Evolutionary conservation across 2,329 filamentous ascomycete species (phyloP).

Genomic region (Colletotrichum sp.): DNA sequence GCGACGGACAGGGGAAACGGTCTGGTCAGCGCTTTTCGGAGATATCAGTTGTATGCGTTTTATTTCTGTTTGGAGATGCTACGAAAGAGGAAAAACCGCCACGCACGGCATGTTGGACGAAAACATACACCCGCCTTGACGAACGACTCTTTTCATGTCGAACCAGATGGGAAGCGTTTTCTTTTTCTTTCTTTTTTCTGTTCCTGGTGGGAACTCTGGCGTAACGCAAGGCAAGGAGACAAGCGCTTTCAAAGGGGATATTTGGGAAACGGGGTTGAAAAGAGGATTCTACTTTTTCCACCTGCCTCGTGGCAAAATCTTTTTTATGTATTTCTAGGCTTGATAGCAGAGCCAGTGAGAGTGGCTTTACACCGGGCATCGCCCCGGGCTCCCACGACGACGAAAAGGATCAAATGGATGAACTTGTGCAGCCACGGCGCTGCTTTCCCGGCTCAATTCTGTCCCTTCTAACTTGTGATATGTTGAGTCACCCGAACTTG

Average conservation of each 20-base stretch:
- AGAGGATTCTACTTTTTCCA: not conserved
- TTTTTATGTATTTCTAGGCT: slow-evolving; percentile 19
- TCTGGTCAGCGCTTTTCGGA: not conserved
- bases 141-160: not conserved
- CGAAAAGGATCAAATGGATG: slow-evolving; percentile 15
- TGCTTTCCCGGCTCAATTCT: not conserved
- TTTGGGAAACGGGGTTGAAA: slow-evolving; percentile 1
- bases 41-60: not conserved
- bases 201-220: not conserved
- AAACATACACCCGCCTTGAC: not conserved
- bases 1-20: slow-evolving; percentile 2
- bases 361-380: not conserved
- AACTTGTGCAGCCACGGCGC: not conserved
- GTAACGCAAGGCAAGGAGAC: not conserved
- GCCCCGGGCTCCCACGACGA: slow-evolving; percentile 5
- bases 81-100: not conserved
- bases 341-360: not conserved
- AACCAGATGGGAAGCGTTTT: not conserved
- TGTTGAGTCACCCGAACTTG: not conserved
- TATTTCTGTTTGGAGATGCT: not conserved
- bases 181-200: not conserved
- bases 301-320: not conserved
- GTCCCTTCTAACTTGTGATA: not conserved
- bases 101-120: not conserved
- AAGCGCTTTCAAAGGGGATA: not conserved